Base-by-base conservation (phyloP, 345 rosid species). In the Microthlaspi erraticum region DNA sequence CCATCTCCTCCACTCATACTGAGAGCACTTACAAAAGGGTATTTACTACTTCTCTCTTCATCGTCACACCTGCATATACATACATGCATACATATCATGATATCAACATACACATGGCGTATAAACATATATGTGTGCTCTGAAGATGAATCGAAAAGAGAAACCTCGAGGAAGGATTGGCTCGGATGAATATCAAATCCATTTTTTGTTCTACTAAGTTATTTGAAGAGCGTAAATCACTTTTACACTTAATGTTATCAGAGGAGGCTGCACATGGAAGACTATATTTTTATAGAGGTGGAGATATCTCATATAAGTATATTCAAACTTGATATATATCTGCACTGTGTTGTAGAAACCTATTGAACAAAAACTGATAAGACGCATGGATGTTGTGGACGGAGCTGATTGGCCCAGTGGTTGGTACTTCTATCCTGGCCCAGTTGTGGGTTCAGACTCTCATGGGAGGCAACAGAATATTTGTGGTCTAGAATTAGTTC, bases 1-100 rank as follows among this genome's bases (percentile, higher is more conserved):
- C 73, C 78, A 67, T 60, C 73, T 59, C 74, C 74, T 8, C 58
- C 44, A 45, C 31, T 61, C 79, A 75, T 75, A 18, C 70, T 42
- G 10, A 61, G 23, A 60, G 43, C 16, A 32, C 60, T 66, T 60
- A 32, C 38, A 19, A 49, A 57, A 19, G 60, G 12, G 72, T 65
- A 39, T 7, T 45, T 39, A 17, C 26, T 38, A 18, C 38, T 44
- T 8, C 14, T 51, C 50, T 64, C 51, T 10, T 64, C 19, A 45
- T 31, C 52, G 7, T 16, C 61, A 4, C 20, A 41, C 51, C 70
- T 62, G 48, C 64, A 51, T 20, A 71, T 29, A 52, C 10, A 26
- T 7, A 16, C 16, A 53, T 6, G 31, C 23, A 53, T 55, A 19
- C 16, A 33, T 55, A 14, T 31, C 7, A 49, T 50, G 14, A 59